Evolutionary conservation across 352 stramenopile species (phyloP), one percentile per base, ranked within the genome.

Genomic region (Thalassiosira livingstoniorum): DNA sequence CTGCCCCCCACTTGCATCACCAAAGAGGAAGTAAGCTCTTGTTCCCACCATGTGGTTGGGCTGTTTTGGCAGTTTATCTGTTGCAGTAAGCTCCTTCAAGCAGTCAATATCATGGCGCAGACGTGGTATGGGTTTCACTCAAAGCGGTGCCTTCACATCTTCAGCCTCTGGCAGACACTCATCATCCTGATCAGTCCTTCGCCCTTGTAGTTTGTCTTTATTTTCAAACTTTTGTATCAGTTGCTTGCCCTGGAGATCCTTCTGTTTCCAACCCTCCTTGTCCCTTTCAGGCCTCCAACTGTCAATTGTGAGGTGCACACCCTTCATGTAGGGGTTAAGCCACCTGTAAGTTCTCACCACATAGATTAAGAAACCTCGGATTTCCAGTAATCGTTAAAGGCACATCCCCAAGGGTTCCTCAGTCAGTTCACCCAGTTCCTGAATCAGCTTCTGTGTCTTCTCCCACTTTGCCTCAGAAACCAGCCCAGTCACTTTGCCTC

Each of bases 221-320:
- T n/a, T n/a, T n/a, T n/a, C n/a, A n/a, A n/a, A n/a, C n/a, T n/a
- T n/a, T n/a, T n/a, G n/a, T n/a, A n/a, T n/a, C n/a, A n/a, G n/a
- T n/a, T n/a, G n/a, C 39, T 47, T 47, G 7, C 39, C 39, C 39
- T 47, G 39, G 39, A 47, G 39, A 31, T 32, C n/a, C 27, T 21
- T 4, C 54, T 13, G 27, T 35, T 34, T 4, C 13, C 72, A 84
- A 21, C 70, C 82, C 18, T 82, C 70, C 1, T 64, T 55, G 27
- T 77, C 57, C 47, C 82, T 53, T 21, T 73, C 53, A n/a, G 13
- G 2, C 37, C 83, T 53, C 83, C 83, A 89, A 0, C 39, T 32
- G 43, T 87, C 65, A 2, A 89, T 58, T 0, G 83, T 87, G 2
- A 86, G 42, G 47, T 87, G 69, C 23, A 89, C n/a, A 23, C 78